Base-by-base conservation (phyloP, 1,284 basidiomycete species). In the Heliocybe sulcata region DNA sequence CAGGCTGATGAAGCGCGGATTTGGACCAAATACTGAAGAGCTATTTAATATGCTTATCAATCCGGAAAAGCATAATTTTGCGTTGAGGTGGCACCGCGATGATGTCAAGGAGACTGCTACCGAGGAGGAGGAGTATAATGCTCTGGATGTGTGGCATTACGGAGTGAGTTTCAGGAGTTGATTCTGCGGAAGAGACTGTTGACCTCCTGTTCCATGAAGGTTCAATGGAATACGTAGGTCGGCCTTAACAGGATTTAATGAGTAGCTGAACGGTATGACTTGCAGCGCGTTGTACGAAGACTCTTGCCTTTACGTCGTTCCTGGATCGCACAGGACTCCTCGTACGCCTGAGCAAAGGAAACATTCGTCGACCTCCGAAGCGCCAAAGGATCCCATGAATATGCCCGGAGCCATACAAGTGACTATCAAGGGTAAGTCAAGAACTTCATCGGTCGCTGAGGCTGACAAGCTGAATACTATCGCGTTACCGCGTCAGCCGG, bases 31-130 rank as follows among this genome's bases (percentile, higher is more conserved):
- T 16, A 42, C 6, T 16, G 19, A 26, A 90, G 90, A 92, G 64
- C 69, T 91, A 22, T 91, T 92, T 70, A 92, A 92, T 64, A 66
- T 92, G 54, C 73, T 92, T 53, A 85, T 92, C 58, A 89, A 92
- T 65, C 90, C 90, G 0, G 59, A 72, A 1, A 64, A 69, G 8
- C 83, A 87, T 59, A 75, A 83, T 49, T 93, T 92, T 64, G 86
- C 89, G 0, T 72, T 93, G 49, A 75, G 86, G 45, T 93, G 91
- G 90, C 90, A 93, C 67, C 77, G 90, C 2, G 91, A 93, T 61
- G 90, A 92, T 67, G 77, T 93, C 12, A 73, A 72, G 52, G 83
- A 83, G 58, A 74, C 76, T 26, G 86, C 85, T 0, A 77, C 74
- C 0, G 67, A 74, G n/a, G 80, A 83, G 11, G 85, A 92, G 61